phyloP scores from a whole-genome alignment of 2,329 filamentous ascomycete genomes.

The Fusarium sp. region DNA sequence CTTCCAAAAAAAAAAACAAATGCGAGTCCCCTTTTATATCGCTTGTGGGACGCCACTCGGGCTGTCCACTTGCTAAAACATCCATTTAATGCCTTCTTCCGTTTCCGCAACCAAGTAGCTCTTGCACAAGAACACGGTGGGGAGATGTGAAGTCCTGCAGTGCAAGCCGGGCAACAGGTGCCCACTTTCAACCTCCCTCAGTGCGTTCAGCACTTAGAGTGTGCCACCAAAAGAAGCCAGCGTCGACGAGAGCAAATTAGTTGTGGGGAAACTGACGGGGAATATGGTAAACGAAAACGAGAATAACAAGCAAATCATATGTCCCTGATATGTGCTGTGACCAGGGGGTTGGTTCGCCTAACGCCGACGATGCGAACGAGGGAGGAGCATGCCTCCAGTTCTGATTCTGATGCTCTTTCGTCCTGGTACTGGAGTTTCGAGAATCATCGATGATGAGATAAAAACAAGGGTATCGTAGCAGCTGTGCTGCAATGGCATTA shows the following conservation, averaged over 20 bases:
- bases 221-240: conserved; percentile 8
- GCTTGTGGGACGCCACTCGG: not conserved
- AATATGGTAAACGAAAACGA: conserved; percentile 4
- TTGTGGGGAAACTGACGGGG: conserved; percentile 1
- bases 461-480: conserved; percentile 42
- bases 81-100: not conserved
- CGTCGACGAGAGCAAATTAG: conserved; percentile 11
- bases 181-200: not conserved
- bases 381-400: conserved; percentile 14
- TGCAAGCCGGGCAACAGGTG: not conserved
- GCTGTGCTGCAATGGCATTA: conserved; percentile 29
- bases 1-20: conserved; percentile 6
- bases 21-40: conserved; percentile 9
- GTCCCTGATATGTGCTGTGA: conserved; percentile 4
- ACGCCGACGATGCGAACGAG: conserved; percentile 37
- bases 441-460: conserved; percentile 23
- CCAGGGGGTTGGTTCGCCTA: conserved; percentile 20
- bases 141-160: not conserved
- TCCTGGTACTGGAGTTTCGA: conserved; percentile 4
- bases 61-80: not conserved
- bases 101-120: not conserved
- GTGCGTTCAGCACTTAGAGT: not conserved
- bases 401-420: conserved; percentile 15
- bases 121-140: conserved; percentile 2
- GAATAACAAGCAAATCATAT: conserved; percentile 18